Evolutionary conservation across 2,329 filamentous ascomycete genomes (phyloP).

Genomic region (Purpureocillium lavendulum): DNA sequence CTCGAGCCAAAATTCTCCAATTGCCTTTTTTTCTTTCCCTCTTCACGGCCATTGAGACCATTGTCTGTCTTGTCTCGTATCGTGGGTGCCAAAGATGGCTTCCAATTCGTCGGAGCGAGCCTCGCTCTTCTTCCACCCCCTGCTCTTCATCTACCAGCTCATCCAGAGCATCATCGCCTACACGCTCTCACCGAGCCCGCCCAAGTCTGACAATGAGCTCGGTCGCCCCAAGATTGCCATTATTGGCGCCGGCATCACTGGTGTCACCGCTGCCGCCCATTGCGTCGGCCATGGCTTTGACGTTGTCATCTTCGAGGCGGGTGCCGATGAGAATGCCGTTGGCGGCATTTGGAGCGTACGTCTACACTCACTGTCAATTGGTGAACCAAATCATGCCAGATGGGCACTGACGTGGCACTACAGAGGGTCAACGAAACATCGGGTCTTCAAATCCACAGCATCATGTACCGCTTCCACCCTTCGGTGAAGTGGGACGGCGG

Average conservation of each 20-base stretch:
- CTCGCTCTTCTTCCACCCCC: constrained; percentile 39
- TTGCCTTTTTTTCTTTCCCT: too few species aligned
- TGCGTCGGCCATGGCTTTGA: constrained; percentile 83
- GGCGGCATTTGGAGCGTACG: constrained; percentile 76
- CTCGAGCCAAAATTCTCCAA: too few species aligned
- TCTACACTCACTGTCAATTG: too few species aligned
- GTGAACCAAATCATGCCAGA: too few species aligned
- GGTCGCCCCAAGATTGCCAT: constrained; percentile 58
- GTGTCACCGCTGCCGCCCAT: constrained; percentile 72
- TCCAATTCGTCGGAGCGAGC: constrained; percentile 20
- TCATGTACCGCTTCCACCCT: constrained; percentile 86
- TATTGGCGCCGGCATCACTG: constrained; percentile 63
- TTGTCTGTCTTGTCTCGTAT: too few species aligned
- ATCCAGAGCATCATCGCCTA: constrained; percentile 56
- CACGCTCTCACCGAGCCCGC: constrained; percentile 62
- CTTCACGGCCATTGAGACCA: too few species aligned
- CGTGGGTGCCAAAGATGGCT: too few species aligned
- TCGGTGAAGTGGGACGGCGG: constrained; percentile 65
- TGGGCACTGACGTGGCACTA: too few species aligned
- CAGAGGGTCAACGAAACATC: constrained; percentile 76
- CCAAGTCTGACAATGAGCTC: constrained; percentile 47
- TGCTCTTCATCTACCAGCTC: constrained; percentile 56
- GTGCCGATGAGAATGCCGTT: constrained; percentile 48
- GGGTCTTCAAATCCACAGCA: constrained; percentile 71
- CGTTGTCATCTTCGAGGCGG: constrained; percentile 69